These are phyloP conservation scores for Yamadazyma taylorii DNA, from an alignment of 1,139 yeast genomes.

Conservation along the genomic window DNA sequence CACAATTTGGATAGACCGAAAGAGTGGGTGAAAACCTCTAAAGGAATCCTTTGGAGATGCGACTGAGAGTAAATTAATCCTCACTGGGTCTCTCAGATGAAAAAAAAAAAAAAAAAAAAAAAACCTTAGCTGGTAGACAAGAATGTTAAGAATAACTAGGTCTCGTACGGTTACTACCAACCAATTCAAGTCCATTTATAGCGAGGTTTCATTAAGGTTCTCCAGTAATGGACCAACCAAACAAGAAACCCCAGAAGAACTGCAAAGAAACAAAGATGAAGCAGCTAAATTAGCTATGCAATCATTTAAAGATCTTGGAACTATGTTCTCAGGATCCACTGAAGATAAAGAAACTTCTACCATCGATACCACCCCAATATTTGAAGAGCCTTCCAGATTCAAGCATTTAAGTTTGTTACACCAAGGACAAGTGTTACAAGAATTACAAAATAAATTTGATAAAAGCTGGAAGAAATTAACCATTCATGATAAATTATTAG, in stretches of 20 bases:
- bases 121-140: too few relatives aligned
- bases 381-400: constrained; percentile 46
- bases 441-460: constrained; percentile 51
- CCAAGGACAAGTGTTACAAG: constrained; percentile 58
- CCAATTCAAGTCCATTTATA: too few relatives aligned
- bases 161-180: too few relatives aligned
- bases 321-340: constrained; percentile 28
- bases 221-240: constrained; percentile 4
- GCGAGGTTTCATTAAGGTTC: too few relatives aligned
- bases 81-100: constrained; percentile 1
- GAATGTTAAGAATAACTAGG: too few relatives aligned
- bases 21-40: too few relatives aligned
- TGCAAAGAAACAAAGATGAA: constrained; percentile 22
- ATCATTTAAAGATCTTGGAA: constrained; percentile 44
- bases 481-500: constrained; percentile 46
- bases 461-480: constrained; percentile 52
- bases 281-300: constrained; percentile 46
- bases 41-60: too few relatives aligned
- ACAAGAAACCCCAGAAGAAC: constrained; percentile 12
- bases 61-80: too few relatives aligned
- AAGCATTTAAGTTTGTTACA: constrained; percentile 49
- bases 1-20: too few relatives aligned
- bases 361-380: constrained; percentile 54
- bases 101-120: constrained; percentile 1
- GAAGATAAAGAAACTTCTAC: constrained; percentile 45